phyloP scores from a whole-genome alignment of 2,329 filamentous ascomycete genomes.

The Catunica adiposa region DNA sequence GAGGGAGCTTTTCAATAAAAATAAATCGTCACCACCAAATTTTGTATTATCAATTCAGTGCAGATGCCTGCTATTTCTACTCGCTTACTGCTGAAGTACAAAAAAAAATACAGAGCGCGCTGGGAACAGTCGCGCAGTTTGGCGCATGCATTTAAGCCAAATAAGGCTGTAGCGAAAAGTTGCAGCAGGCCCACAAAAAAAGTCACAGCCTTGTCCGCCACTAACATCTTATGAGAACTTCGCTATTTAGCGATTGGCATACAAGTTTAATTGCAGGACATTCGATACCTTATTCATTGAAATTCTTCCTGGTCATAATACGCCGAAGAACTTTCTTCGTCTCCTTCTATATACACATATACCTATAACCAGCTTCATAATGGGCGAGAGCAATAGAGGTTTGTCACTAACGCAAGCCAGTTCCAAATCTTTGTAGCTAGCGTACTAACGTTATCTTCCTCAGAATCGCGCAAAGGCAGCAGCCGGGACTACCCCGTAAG shows the following conservation, averaged over 20 bases:
- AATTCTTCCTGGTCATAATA: too few relatives aligned
- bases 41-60: not conserved
- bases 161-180: slow-evolving; percentile 7
- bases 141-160: slow-evolving; percentile 8
- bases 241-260: not conserved
- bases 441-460: slow-evolving; percentile 3
- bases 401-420: slow-evolving; percentile 4
- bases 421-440: slow-evolving; percentile 22
- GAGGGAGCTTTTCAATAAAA: too few relatives aligned
- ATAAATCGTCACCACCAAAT: too few relatives aligned
- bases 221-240: not conserved
- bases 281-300: too few relatives aligned
- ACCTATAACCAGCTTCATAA: slow-evolving; percentile 24
- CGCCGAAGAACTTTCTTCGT: too few relatives aligned
- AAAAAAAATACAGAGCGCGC: slow-evolving; percentile 3
- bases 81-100: not conserved
- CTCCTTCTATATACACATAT: not conserved
- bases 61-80: not conserved
- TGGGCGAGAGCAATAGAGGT: slow-evolving; percentile 46
- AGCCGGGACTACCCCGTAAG: slow-evolving; percentile 36
- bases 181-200: slow-evolving; percentile 11
- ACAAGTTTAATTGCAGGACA: not conserved
- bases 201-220: slow-evolving; percentile 12
- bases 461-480: slow-evolving; percentile 34
- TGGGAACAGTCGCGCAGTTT: not conserved